A percentile compares a stretch with the other conserved stretches of the same genome.
These are phyloP conservation scores for Sclerotinia glacialis DNA, from an alignment of 2,329 filamentous ascomycete genomes.

Conservation along the genomic window DNA sequence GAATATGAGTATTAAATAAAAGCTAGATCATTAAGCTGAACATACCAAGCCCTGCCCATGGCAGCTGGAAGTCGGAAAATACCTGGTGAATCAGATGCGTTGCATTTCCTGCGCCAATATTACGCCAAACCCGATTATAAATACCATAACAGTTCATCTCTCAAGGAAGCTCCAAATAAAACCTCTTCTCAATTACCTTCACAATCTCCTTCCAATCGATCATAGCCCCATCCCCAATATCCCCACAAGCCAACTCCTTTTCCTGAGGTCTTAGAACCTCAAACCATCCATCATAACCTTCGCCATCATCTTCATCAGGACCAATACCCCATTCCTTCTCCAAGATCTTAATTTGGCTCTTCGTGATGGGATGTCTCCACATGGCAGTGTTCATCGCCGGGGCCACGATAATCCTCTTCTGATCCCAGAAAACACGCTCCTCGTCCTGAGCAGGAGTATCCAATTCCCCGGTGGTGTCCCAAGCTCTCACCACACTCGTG, in stretches of 20 bases:
- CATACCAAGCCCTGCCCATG: not conserved
- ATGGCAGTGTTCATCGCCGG: conserved; percentile 88
- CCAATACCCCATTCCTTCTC: conserved; percentile 69
- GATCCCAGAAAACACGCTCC: conserved; percentile 38
- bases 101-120: not conserved
- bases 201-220: conserved; percentile 76
- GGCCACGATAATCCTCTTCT: conserved; percentile 70
- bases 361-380: conserved; percentile 83
- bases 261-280: conserved; percentile 70
- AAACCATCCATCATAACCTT: conserved; percentile 52
- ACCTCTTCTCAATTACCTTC: conserved; percentile 53
- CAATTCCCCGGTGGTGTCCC: conserved; percentile 60
- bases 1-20: not conserved
- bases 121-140: not conserved
- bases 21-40: not conserved
- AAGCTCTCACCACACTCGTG: conserved; percentile 73
- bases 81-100: not conserved
- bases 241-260: conserved; percentile 81
- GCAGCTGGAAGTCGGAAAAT: not conserved
- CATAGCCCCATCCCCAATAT: conserved; percentile 81
- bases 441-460: conserved; percentile 14
- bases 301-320: conserved; percentile 61
- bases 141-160: not conserved
- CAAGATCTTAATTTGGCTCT: conserved; percentile 65
- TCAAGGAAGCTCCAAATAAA: conserved; percentile 28